phyloP scores from a whole-genome alignment of 306 rosid genomes.

The Phaseolus lunatus region DNA sequence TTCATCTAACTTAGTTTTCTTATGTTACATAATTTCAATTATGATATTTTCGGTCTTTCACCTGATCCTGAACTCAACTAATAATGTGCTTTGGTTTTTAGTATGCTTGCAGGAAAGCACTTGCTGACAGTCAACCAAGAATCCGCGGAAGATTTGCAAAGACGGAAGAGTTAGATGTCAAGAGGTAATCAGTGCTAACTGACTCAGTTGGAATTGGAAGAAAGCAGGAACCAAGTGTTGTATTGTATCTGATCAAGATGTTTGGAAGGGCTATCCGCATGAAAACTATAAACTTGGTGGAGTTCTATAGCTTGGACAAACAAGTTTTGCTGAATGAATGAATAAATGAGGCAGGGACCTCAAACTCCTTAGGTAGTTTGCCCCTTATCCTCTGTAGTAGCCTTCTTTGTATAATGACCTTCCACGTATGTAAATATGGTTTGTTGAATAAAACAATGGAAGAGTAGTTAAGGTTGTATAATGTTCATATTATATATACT shows the following conservation, averaged over 20 bases:
- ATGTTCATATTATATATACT: slow-evolving; percentile 39
- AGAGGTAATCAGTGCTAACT: slow-evolving; percentile 58
- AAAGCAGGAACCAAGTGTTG: slow-evolving; percentile 51
- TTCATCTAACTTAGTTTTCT: not conserved
- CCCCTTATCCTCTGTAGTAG: slow-evolving; percentile 52
- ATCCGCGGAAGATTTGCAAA: slow-evolving; percentile 97
- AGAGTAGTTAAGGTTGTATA: slow-evolving; percentile 40
- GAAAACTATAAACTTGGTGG: slow-evolving; percentile 32
- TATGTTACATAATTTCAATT: slow-evolving; percentile 13
- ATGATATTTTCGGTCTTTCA: not conserved
- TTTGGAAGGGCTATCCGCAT: slow-evolving; percentile 43
- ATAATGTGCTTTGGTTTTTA: slow-evolving; percentile 43
- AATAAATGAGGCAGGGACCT: slow-evolving; percentile 42
- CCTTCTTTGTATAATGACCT: slow-evolving; percentile 51
- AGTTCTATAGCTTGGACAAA: slow-evolving; percentile 38
- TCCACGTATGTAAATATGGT: slow-evolving; percentile 72
- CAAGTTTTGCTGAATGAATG: slow-evolving; percentile 47
- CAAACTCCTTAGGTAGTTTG: slow-evolving; percentile 38
- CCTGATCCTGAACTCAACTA: not conserved
- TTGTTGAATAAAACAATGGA: slow-evolving; percentile 63
- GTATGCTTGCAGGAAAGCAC: slow-evolving; percentile 99
- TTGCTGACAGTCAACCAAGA: slow-evolving; percentile 97
- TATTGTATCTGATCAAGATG: slow-evolving; percentile 47
- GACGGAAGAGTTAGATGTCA: slow-evolving; percentile 67
- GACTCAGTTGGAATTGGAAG: slow-evolving; percentile 30